Percentiles rank a stretch among this genome's conserved stretches.
phyloP scores from a whole-genome alignment of 1,284 basidiomycete species.

The Cryptococcus sp. region DNA sequence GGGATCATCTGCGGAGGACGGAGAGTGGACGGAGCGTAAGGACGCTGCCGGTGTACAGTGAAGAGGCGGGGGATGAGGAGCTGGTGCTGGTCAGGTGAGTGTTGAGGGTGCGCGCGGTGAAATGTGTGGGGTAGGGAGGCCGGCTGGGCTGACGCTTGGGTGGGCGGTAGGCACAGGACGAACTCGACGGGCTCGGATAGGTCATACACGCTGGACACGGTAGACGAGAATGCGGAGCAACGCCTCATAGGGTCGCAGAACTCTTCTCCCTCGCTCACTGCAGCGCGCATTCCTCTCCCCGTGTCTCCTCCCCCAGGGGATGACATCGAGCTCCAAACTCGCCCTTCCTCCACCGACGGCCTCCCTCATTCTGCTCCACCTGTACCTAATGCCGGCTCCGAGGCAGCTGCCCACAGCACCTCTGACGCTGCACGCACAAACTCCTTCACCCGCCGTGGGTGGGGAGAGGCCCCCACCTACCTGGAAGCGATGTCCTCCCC shows the following conservation, averaged over 20 bases:
- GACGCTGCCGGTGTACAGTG: constrained; percentile 40
- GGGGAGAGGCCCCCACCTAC: constrained; percentile 37
- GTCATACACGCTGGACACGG: neutral
- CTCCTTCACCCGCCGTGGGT: constrained; percentile 17
- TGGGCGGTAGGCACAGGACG: constrained; percentile 2
- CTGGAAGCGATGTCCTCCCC: constrained; percentile 37
- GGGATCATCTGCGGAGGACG: constrained; percentile 24
- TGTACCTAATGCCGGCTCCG: neutral
- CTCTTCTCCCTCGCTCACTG: neutral
- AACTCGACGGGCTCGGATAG: constrained; percentile 4
- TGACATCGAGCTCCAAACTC: neutral
- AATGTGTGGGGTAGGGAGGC: no score
- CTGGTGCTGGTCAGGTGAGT: constrained; percentile 37
- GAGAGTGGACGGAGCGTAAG: constrained; percentile 38
- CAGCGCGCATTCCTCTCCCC: neutral
- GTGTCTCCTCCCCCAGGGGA: neutral
- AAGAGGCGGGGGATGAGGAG: constrained; percentile 43
- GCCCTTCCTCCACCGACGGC: constrained; percentile 4
- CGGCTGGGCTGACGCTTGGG: neutral
- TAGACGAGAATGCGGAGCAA: neutral
- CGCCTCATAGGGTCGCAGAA: neutral
- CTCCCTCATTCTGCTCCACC: constrained; percentile 7
- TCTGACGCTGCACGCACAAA: neutral
- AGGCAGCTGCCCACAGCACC: neutral
- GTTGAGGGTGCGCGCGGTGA: neutral